Conservation (phyloP, 345 rosid species). For the Hypericum androsaemum region DNA sequence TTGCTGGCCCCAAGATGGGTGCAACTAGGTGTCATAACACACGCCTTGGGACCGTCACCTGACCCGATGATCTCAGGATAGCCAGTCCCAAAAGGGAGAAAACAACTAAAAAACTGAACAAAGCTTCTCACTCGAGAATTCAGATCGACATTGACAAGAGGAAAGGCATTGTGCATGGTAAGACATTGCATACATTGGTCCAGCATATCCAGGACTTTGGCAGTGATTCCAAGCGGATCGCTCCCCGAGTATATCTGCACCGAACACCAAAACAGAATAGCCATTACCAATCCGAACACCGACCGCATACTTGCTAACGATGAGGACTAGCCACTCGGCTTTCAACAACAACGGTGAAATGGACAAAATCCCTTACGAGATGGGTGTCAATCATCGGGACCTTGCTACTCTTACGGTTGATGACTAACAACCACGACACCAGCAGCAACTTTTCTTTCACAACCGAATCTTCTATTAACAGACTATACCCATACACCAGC, state of each 20-base stretch:
- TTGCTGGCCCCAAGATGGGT: no score
- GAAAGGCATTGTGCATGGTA: background rate
- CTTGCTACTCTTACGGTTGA: slow-evolving; percentile 74
- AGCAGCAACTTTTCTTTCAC: slow-evolving; percentile 78
- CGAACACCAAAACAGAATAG: slow-evolving; percentile 6
- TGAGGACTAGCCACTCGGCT: background rate
- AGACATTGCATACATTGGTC: slow-evolving; percentile 56
- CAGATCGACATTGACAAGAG: slow-evolving; percentile 7
- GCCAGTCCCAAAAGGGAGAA: no score
- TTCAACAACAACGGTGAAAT: background rate
- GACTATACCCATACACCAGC: background rate
- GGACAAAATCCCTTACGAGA: slow-evolving; percentile 48
- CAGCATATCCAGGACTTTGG: slow-evolving; percentile 82
- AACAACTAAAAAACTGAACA: no score
- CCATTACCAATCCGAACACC: slow-evolving; percentile 4
- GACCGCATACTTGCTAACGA: background rate
- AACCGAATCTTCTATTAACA: slow-evolving; percentile 16
- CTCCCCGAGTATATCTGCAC: slow-evolving; percentile 73
- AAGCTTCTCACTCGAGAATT: background rate
- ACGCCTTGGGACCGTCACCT: no score
- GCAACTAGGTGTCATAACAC: no score
- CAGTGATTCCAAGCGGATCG: slow-evolving; percentile 84
- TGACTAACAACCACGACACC: slow-evolving; percentile 87
- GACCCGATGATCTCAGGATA: no score
- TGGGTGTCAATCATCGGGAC: slow-evolving; percentile 89